Percentiles rank a stretch among this genome's conserved stretches.
These are phyloP conservation scores for Sarocladium kiliense DNA, from an alignment of 2,329 filamentous ascomycete species.

Conservation along the genomic window DNA sequence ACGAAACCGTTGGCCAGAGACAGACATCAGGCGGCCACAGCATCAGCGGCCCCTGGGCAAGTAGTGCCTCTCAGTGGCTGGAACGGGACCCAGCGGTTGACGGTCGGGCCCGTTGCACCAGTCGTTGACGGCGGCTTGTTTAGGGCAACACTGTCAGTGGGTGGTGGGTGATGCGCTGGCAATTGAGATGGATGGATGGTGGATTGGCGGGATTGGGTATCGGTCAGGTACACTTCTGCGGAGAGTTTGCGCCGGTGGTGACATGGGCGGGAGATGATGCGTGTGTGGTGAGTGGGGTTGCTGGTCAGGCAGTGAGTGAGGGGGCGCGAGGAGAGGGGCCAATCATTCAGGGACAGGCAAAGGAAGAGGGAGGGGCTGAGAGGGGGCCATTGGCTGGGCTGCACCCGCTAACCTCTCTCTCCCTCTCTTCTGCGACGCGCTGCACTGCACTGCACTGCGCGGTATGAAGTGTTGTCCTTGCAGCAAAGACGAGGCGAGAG, in stretches of 20 bases:
- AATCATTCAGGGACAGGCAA: neutral
- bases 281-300: neutral
- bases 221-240: neutral
- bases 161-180: neutral
- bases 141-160: neutral
- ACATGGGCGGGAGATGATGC: neutral
- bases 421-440: neutral
- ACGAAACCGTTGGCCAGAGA: neutral
- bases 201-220: neutral
- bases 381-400: neutral
- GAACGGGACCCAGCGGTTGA: neutral
- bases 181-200: neutral
- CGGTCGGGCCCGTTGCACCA: constrained; percentile 7
- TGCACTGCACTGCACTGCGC: neutral
- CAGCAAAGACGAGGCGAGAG: neutral
- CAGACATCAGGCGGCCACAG: neutral
- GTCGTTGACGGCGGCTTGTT: neutral
- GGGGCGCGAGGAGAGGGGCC: neutral
- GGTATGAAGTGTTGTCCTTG: constrained; percentile 3
- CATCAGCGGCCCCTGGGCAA: neutral
- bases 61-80: neutral
- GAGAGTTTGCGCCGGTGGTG: constrained; percentile 3
- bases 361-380: neutral
- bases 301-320: neutral
- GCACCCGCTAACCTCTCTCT: neutral